Base-by-base conservation (phyloP, 2,329 filamentous ascomycete species). In the Leptographium lundbergii region DNA sequence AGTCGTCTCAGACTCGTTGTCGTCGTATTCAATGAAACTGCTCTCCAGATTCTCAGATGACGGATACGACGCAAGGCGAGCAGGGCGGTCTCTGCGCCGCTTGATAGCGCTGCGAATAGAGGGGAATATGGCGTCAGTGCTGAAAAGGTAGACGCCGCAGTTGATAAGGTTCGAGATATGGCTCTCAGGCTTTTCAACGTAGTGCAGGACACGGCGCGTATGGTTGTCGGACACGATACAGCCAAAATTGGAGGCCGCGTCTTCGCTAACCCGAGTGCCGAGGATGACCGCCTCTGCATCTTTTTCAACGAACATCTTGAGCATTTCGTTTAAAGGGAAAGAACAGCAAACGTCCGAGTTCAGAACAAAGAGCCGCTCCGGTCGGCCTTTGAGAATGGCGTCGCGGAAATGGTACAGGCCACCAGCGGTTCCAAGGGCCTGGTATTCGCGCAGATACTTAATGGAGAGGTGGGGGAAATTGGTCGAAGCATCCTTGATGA, bases 261-360 rank as follows among this genome's bases (percentile, higher is more conserved):
- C 92, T 69, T 95, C 89, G 70, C 85, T 85, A 60, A 97, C 90
- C 59, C 91, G 81, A 48, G 94, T 99, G 58, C 94, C 94, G 64
- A 99, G 79, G 71, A 99, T 96, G 65, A 97, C 88, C 36, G 94
- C 94, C 77, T 97, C 94, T 60, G 92, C 94, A 67, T 96, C 89
- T 77, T 90, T 95, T 71, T 96, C 91, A 69, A 91, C 87, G 72
- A 95, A 96, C 66, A 97, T 81, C 72, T 87, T 86, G 64, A 96
- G 87, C 94, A 99, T 97, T 73, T 96, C 91, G 65, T 85, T 86
- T 61, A 99, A 81, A 6, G 94, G 94, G 80, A 97, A 99, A 25
- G 91, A 96, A 77, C 94, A 97, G 86, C 94, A 99, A 65, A 97
- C 92, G 72, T 97, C 94, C 67, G 91, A 92, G 73, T 99, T 99